Conservation (phyloP, 208 protist genomes). For the Spongospora subterranea region DNA sequence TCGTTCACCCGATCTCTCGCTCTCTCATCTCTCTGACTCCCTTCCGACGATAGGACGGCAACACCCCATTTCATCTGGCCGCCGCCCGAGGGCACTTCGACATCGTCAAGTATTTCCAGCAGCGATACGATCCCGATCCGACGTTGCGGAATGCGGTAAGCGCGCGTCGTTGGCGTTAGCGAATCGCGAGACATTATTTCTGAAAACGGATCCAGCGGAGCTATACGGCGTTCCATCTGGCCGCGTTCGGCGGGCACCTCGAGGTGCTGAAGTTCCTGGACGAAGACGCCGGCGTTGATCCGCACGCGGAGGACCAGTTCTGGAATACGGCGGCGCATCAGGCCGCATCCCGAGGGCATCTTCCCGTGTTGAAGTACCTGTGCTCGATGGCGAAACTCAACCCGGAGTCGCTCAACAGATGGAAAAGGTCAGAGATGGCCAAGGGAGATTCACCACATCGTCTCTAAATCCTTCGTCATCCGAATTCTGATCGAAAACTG, state of each 20-base stretch:
- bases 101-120: constrained; percentile 57
- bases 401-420: constrained; percentile 16
- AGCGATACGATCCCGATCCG: constrained; percentile 46
- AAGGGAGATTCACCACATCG: too few relatives aligned
- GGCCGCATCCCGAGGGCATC: constrained; percentile 6
- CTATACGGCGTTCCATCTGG: constrained; percentile 47
- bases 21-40: background rate
- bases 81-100: constrained; percentile 20
- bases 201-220: background rate
- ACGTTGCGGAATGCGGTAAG: constrained; percentile 15
- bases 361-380: constrained; percentile 4
- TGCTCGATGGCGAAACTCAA: constrained; percentile 20
- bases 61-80: constrained; percentile 38
- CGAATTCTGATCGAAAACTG: too few relatives aligned
- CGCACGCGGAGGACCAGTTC: constrained; percentile 42
- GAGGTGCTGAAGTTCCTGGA: constrained; percentile 46
- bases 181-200: background rate
- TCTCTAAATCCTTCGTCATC: too few relatives aligned
- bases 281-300: constrained; percentile 44
- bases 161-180: background rate
- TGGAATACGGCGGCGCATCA: constrained; percentile 54
- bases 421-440: background rate
- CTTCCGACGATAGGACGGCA: constrained; percentile 18
- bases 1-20: background rate
- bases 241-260: constrained; percentile 45